A percentile compares a stretch with the other conserved stretches of the same genome.
Conservation (phyloP, 805 yeast genomes). For the Yarrowia sp. region DNA sequence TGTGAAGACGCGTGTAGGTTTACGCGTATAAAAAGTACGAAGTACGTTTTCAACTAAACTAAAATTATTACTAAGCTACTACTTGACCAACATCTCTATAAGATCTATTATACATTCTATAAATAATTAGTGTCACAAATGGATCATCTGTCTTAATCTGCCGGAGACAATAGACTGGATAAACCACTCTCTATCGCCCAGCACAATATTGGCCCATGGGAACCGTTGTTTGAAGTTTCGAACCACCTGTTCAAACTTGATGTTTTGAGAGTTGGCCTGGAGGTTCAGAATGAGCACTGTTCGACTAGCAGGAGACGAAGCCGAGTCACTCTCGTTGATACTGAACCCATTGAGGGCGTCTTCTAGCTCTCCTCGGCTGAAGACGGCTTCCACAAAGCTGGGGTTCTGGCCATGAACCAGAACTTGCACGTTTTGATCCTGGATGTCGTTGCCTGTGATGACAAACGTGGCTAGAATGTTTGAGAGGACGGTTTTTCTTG, state of each 20-base stretch:
- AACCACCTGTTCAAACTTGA: constrained; percentile 2
- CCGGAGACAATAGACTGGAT: constrained; percentile 29
- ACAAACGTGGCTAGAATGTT: constrained; percentile 21
- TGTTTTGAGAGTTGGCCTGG: not conserved
- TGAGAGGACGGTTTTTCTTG: constrained; percentile 19
- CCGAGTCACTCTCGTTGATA: not conserved
- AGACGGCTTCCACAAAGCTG: constrained; percentile 7
- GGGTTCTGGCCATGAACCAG: constrained; percentile 30
- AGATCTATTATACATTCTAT: not conserved
- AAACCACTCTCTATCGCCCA: constrained; percentile 35
- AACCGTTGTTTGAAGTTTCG: constrained; percentile 20
- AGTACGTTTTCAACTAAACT: not conserved
- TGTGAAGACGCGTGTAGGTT: constrained; percentile 3
- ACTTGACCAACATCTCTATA: too few species aligned
- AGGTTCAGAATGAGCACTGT: constrained; percentile 25
- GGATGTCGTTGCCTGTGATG: constrained; percentile 8
- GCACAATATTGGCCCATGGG: constrained; percentile 25
- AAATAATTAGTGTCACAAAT: constrained; percentile 10
- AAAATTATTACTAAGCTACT: too few species aligned
- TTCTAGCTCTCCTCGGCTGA: constrained; percentile 26
- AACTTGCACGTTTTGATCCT: constrained; percentile 16
- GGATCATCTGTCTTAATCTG: constrained; percentile 26
- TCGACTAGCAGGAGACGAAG: not conserved
- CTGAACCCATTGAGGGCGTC: constrained; percentile 2
- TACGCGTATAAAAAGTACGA: not conserved